Conservation (phyloP, 202 grass and related monocot genomes). For the Saccharum hybrid region DNA sequence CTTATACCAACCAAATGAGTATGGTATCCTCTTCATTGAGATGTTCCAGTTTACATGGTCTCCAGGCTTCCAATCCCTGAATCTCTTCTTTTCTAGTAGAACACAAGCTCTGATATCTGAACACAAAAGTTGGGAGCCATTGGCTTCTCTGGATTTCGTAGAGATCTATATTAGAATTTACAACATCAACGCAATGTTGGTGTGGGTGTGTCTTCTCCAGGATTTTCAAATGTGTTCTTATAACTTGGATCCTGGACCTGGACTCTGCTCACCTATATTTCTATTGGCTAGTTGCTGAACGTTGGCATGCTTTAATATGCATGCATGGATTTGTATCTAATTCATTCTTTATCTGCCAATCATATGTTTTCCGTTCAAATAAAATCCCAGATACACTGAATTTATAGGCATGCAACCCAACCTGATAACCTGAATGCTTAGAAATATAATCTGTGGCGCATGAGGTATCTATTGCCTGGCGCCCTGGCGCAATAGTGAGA, state of each 20-base stretch:
- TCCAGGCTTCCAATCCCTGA: too few relatives aligned
- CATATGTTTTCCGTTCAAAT: neutral
- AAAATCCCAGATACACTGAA: neutral
- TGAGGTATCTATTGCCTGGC: neutral
- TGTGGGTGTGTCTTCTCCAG: neutral
- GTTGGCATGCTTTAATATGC: neutral
- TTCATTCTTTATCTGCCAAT: neutral
- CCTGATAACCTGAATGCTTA: neutral
- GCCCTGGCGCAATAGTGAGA: neutral
- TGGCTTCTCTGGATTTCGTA: neutral
- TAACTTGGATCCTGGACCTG: neutral
- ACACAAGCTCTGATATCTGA: neutral
- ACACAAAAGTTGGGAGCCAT: neutral
- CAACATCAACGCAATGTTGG: too few relatives aligned
- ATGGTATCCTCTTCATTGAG: too few relatives aligned
- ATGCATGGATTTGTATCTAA: too few relatives aligned
- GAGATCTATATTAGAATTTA: neutral
- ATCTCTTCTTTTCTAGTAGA: too few relatives aligned
- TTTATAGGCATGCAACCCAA: neutral
- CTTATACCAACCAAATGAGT: too few relatives aligned
- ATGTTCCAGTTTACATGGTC: too few relatives aligned
- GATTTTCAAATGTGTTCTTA: neutral
- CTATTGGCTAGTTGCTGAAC: neutral
- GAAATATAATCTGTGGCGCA: too few relatives aligned
- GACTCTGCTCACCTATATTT: neutral